Evolutionary conservation across 2,329 filamentous ascomycete species (phyloP).

Genomic region (Monilinia fructigena): DNA sequence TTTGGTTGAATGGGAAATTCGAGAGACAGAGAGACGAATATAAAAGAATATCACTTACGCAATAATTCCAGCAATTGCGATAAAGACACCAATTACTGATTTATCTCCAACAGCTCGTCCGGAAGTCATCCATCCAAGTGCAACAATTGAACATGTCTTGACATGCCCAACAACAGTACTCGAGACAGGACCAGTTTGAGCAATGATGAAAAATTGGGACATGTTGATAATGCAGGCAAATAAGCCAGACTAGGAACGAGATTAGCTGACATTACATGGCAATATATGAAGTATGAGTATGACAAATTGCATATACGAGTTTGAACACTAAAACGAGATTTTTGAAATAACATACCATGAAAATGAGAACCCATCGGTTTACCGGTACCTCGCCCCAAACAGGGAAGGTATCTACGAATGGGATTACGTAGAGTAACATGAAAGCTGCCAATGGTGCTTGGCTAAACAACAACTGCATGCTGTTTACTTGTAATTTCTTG

Average conservation of each 20-base stretch:
- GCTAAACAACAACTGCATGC: slow-evolving; percentile 68
- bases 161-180: slow-evolving; percentile 65
- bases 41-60: slow-evolving; percentile 45
- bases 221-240: slow-evolving; percentile 66
- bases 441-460: slow-evolving; percentile 63
- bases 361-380: slow-evolving; percentile 57
- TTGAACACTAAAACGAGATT: slow-evolving; percentile 1
- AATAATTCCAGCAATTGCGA: slow-evolving; percentile 58
- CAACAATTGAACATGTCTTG: slow-evolving; percentile 66
- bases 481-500: slow-evolving; percentile 62
- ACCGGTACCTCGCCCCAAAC: slow-evolving; percentile 52
- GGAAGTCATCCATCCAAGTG: slow-evolving; percentile 58
- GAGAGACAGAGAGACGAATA: slow-evolving; percentile 1
- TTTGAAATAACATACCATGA: slow-evolving; percentile 48
- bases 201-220: slow-evolving; percentile 62
- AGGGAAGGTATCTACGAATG: slow-evolving; percentile 63
- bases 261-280: slow-evolving; percentile 27
- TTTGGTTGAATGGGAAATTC: neutral
- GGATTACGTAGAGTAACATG: slow-evolving; percentile 63
- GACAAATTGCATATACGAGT: slow-evolving; percentile 25
- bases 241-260: slow-evolving; percentile 53
- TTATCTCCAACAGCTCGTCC: slow-evolving; percentile 56
- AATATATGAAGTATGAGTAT: neutral
- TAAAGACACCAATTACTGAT: slow-evolving; percentile 53
- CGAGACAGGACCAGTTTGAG: slow-evolving; percentile 60